Conservation (phyloP, 176 grass and related monocot genomes). For the Musa itinerans region DNA sequence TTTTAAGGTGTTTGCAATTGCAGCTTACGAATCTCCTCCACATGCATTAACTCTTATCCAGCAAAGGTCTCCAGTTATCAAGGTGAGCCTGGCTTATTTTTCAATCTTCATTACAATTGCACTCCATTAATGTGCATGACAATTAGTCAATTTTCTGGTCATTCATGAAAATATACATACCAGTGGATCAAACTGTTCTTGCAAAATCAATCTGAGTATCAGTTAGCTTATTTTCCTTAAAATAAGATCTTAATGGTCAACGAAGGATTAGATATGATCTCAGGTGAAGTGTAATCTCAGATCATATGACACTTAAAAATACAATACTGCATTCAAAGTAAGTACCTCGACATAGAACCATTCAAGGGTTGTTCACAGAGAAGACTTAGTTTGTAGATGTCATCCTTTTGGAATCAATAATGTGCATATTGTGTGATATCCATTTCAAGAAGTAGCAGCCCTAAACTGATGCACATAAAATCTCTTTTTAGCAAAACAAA, state of each 20-base stretch:
- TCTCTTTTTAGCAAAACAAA: background rate
- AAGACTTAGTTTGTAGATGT: too few species aligned
- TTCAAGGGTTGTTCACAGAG: too few species aligned
- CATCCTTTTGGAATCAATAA: too few species aligned
- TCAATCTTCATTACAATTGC: background rate
- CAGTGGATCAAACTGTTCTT: background rate
- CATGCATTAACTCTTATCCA: slow-evolving; percentile 64
- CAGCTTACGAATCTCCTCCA: slow-evolving; percentile 71
- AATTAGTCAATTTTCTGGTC: background rate
- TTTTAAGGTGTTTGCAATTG: slow-evolving; percentile 13
- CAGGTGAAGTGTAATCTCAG: too few species aligned
- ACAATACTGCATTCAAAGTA: too few species aligned
- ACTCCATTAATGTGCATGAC: background rate
- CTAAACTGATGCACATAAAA: background rate
- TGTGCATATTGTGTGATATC: background rate
- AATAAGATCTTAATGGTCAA: too few species aligned
- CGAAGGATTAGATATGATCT: too few species aligned
- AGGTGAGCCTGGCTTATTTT: slow-evolving; percentile 30
- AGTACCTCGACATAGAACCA: too few species aligned
- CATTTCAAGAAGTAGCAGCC: background rate
- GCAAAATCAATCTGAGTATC: background rate
- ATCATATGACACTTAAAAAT: too few species aligned
- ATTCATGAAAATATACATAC: background rate
- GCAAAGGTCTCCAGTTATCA: slow-evolving; percentile 83
- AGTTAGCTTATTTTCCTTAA: background rate